Evolutionary conservation across 768 basidiomycete species (phyloP).

Genomic region (Macrolepiota fuliginosa): DNA sequence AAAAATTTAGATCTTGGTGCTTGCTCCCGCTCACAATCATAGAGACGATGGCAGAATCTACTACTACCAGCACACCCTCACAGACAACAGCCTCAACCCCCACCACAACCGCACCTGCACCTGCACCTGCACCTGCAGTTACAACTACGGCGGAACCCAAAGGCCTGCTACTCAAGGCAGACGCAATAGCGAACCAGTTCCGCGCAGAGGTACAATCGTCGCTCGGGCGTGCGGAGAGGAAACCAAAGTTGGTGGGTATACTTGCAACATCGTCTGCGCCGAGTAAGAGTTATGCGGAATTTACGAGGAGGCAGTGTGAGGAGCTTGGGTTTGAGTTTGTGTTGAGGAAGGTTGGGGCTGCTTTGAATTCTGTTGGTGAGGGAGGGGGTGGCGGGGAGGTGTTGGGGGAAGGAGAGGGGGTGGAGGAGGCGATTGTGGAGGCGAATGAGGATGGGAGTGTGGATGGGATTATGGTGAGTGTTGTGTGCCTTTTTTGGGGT

Average conservation of each 20-base stretch:
- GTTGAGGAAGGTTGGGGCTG: slow-evolving; percentile 68
- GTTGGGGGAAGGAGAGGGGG: slow-evolving; percentile 78
- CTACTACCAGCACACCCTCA: not conserved
- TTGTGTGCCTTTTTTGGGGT: slow-evolving; percentile 8
- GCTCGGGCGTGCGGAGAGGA: slow-evolving; percentile 28
- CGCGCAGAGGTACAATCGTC: slow-evolving; percentile 62
- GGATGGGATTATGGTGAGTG: slow-evolving; percentile 90
- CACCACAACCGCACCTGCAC: slow-evolving; percentile 1
- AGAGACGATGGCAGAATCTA: not conserved
- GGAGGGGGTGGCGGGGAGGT: slow-evolving; percentile 91
- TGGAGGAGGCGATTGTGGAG: slow-evolving; percentile 94
- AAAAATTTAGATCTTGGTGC: not conserved
- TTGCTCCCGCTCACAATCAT: not conserved
- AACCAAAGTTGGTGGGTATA: slow-evolving; percentile 87
- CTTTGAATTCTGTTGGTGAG: slow-evolving; percentile 56
- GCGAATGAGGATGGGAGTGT: slow-evolving; percentile 86
- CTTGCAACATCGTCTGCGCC: slow-evolving; percentile 82
- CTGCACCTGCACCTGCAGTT: too few species aligned
- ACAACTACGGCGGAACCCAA: slow-evolving; percentile 27
- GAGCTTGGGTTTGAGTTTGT: slow-evolving; percentile 87
- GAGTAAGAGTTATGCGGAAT: slow-evolving; percentile 82
- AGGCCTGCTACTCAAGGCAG: slow-evolving; percentile 78
- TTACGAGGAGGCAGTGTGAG: slow-evolving; percentile 89
- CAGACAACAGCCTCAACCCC: slow-evolving; percentile 8
- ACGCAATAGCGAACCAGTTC: slow-evolving; percentile 69